These are phyloP conservation scores for Neurospora sp. DNA, from an alignment of 2,329 filamentous ascomycete species.

Conservation along the genomic window DNA sequence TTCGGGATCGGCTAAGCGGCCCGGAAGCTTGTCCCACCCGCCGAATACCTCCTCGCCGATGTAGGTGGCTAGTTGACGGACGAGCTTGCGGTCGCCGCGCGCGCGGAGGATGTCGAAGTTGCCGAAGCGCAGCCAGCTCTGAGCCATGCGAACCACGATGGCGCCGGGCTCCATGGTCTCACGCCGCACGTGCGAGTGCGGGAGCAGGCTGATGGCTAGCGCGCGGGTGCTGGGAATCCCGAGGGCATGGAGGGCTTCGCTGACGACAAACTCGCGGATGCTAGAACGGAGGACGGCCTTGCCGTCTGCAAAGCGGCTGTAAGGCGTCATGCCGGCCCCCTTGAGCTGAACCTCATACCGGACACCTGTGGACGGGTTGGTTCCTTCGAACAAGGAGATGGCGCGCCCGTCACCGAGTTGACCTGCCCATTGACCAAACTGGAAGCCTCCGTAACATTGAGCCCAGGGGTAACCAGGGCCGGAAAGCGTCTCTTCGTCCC, in stretches of 20 bases:
- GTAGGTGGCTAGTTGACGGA: slow-evolving; percentile 69
- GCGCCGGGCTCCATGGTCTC: slow-evolving; percentile 83
- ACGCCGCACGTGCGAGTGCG: slow-evolving; percentile 60
- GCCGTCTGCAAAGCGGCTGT: slow-evolving; percentile 92
- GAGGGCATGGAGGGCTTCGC: slow-evolving; percentile 78
- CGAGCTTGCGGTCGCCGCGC: slow-evolving; percentile 65
- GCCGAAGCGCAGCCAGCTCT: slow-evolving; percentile 87
- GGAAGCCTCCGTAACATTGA: slow-evolving; percentile 86
- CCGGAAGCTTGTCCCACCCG: slow-evolving; percentile 78
- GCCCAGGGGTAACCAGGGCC: slow-evolving; percentile 79
- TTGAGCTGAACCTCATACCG: slow-evolving; percentile 92
- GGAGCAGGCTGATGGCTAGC: slow-evolving; percentile 68
- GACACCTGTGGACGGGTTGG: slow-evolving; percentile 57
- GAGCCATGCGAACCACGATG: slow-evolving; percentile 83
- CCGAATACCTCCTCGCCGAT: slow-evolving; percentile 78
- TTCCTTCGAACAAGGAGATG: slow-evolving; percentile 87
- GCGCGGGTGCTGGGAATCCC: slow-evolving; percentile 80
- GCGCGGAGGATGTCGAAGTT: slow-evolving; percentile 88
- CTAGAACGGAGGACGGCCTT: slow-evolving; percentile 87
- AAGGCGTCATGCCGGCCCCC: slow-evolving; percentile 85
- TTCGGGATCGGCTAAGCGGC: slow-evolving; percentile 40
- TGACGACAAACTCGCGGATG: slow-evolving; percentile 89
- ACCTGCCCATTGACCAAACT: slow-evolving; percentile 83
- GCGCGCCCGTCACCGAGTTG: slow-evolving; percentile 91
- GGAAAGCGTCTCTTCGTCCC: slow-evolving; percentile 46